Percentiles rank a stretch among this genome's conserved stretches.
phyloP scores from a whole-genome alignment of 805 yeast genomes.

The Myxozyma mucilagina region DNA sequence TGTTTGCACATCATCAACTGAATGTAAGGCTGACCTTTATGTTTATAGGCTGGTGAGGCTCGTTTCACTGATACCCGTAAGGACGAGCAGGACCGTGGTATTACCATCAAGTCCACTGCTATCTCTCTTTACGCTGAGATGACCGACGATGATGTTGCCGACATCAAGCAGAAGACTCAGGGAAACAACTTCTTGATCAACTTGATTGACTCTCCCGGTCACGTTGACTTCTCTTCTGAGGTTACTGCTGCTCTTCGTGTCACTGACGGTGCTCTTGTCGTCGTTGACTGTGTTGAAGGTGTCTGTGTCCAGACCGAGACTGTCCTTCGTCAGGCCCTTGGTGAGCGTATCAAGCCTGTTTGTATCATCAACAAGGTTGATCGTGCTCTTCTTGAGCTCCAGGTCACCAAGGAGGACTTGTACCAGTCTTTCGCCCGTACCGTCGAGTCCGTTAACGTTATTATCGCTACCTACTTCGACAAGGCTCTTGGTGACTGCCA shows the following conservation, averaged over 20 bases:
- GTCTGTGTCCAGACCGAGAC: slow-evolving; percentile 99
- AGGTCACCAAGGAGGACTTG: slow-evolving; percentile 97
- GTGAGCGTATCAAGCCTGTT: slow-evolving; percentile 99
- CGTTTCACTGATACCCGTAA: slow-evolving; percentile 99
- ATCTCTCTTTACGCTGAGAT: slow-evolving; percentile 91
- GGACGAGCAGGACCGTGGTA: slow-evolving; percentile 99
- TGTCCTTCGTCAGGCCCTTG: slow-evolving; percentile 97
- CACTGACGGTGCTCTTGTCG: slow-evolving; percentile 99
- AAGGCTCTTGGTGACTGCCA: slow-evolving; percentile 90
- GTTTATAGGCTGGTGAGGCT: slow-evolving; percentile 88
- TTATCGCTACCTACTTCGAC: slow-evolving; percentile 93
- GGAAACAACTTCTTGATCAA: slow-evolving; percentile 96
- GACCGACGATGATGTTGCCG: slow-evolving; percentile 79
- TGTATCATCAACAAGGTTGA: slow-evolving; percentile 98
- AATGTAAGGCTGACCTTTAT: not conserved
- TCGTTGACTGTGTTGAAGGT: slow-evolving; percentile 99
- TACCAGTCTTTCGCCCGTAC: slow-evolving; percentile 98
- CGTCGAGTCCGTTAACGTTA: slow-evolving; percentile 98
- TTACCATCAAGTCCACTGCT: slow-evolving; percentile 98
- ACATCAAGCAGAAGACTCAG: slow-evolving; percentile 83
- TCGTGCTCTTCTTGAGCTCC: slow-evolving; percentile 98
- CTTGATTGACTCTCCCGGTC: slow-evolving; percentile 99
- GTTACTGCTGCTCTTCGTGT: slow-evolving; percentile 99
- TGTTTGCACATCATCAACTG: not conserved
- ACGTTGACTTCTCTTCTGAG: slow-evolving; percentile 99